Percentiles rank a stretch among this genome's conserved stretches.
Evolutionary conservation across 345 rosid species (phyloP).

Genomic region (Cardiospermum halicacabum): DNA sequence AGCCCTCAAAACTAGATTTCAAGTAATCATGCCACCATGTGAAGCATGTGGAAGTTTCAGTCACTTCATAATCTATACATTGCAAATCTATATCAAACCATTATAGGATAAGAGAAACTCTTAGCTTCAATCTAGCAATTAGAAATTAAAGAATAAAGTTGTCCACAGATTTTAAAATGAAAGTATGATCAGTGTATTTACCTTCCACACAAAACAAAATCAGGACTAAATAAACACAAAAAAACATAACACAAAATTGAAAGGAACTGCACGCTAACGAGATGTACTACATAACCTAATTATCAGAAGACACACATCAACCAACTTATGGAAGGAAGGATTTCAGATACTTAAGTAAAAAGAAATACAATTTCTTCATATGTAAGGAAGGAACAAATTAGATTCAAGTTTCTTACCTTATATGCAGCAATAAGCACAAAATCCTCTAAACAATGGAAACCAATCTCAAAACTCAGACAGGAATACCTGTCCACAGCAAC

Average conservation of each 20-base stretch:
- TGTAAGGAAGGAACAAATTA: neutral
- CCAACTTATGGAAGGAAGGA: neutral
- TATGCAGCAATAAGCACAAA: constrained; percentile 10
- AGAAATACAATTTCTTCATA: neutral
- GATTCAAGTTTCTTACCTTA: constrained; percentile 37
- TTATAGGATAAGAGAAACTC: neutral
- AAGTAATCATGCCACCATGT: too few species aligned
- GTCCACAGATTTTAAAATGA: neutral
- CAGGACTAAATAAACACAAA: neutral
- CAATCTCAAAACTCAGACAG: neutral
- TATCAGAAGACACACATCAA: neutral
- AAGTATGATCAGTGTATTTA: neutral
- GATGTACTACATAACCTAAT: neutral
- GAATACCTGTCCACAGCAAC: neutral
- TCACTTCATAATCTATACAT: neutral
- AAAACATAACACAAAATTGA: neutral
- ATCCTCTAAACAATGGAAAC: neutral
- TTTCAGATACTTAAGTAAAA: neutral
- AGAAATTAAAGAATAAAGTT: neutral
- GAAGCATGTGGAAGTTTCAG: neutral
- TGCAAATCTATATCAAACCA: neutral
- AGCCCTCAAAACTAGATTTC: neutral
- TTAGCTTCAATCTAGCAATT: neutral
- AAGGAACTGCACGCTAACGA: neutral
- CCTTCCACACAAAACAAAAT: neutral